Evolutionary conservation across 495 filamentous ascomycete species (phyloP), one percentile per base, ranked within the genome.

Genomic region (Hypoxylon trugodes): DNA sequence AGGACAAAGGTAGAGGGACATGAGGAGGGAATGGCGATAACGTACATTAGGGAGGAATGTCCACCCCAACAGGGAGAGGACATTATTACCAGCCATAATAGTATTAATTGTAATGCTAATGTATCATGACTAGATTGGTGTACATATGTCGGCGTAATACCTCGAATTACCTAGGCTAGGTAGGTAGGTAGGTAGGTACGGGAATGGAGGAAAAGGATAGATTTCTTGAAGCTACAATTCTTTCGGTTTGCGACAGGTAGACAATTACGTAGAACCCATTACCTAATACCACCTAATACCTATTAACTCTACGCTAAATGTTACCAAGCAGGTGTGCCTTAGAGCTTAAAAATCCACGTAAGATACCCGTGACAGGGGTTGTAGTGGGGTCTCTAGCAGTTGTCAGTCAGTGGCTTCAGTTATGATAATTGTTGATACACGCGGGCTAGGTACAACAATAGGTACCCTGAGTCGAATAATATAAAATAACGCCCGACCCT

Each of bases 51-150:
- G 91, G 43, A 96, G 87, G 70, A 94, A 85, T 26, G 84, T 83
- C 91, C 91, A 96, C 37, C 90, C 90, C 25, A 91, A 68, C 41
- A 89, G 86, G 10, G 90, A 91, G n/a, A 94, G 74, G n/a, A 93
- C 45, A 18, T 70, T 69, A 32, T 55, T 69, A 51, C 71, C 69
- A 49, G 67, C 60, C 48, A 70, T 70, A 41, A 62, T 59, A 30
- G 41, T 60, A 18, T 18, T 32, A 33, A 30, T 5, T 10, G 43
- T 6, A 51, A n/a, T 18, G 25, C 32, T 53, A 25, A 13, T 64
- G 68, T 62, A 61, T 62, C 69, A 73, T 73, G 59, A 61, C 61
- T 18, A 18, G 42, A 46, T 25, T 28, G 28, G 40, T 36, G 21
- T 43, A 47, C 30, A 2, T 8, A 21, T 26, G 36, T 6, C 18